phyloP scores from a whole-genome alignment of 768 basidiomycete genomes.

The Trametes meyenii region DNA sequence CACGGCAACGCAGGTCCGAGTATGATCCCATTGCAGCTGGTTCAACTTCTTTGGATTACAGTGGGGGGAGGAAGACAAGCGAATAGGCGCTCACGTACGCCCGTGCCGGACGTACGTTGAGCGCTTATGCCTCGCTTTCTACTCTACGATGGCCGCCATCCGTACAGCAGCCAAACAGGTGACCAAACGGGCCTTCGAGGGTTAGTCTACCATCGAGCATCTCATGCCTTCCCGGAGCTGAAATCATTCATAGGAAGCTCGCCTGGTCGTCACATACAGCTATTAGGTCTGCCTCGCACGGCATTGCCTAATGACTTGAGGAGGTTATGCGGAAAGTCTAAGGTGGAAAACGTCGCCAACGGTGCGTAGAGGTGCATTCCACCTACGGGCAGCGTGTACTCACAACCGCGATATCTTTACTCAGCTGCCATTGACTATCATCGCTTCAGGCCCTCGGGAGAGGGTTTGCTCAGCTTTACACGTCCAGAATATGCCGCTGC shows the following conservation, averaged over 20 bases:
- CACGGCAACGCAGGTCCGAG: too few relatives aligned
- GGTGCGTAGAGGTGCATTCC: constrained; percentile 24
- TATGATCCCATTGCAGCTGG: too few relatives aligned
- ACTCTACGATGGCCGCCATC: constrained; percentile 11
- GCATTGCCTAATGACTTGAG: constrained; percentile 58
- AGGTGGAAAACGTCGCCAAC: constrained; percentile 29
- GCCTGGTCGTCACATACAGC: background rate
- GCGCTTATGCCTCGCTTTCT: background rate
- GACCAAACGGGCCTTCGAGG: background rate
- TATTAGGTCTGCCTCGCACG: constrained; percentile 46
- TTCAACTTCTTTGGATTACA: too few relatives aligned
- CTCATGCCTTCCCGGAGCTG: background rate
- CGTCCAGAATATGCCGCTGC: constrained; percentile 46
- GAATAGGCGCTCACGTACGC: background rate
- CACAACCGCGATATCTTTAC: background rate
- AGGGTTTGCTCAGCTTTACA: constrained; percentile 59
- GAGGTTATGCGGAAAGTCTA: constrained; percentile 39
- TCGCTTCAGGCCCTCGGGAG: constrained; percentile 60
- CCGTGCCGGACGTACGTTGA: too few relatives aligned
- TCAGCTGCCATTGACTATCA: constrained; percentile 63
- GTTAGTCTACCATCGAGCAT: background rate
- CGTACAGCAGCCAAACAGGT: background rate
- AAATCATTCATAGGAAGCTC: background rate
- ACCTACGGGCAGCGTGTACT: background rate
- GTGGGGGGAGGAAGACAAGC: background rate